Conservation (phyloP, 306 rosid species). For the Canavalia gladiata region DNA sequence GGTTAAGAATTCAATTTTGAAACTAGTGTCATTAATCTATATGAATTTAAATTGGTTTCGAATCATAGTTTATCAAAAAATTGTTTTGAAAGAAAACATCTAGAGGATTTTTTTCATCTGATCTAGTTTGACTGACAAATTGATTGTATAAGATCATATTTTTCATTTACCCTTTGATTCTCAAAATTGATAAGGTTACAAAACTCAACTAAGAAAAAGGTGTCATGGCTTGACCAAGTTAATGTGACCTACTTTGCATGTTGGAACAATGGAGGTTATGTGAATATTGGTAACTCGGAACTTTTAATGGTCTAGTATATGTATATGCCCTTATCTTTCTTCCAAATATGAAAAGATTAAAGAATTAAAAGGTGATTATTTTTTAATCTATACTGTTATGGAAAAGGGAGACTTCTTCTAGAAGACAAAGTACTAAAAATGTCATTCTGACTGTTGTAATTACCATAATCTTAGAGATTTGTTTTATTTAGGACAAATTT, state of each 20-base stretch:
- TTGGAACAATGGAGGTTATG: not conserved
- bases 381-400: not conserved
- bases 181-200: not conserved
- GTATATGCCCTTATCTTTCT: slow-evolving; percentile 1
- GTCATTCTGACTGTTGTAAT: too few species aligned
- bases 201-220: not conserved
- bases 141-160: not conserved
- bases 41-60: not conserved
- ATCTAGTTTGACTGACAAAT: slow-evolving; percentile 9
- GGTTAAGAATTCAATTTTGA: not conserved
- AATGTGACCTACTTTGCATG: slow-evolving; percentile 2
- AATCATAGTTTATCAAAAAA: not conserved
- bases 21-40: not conserved
- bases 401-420: too few species aligned
- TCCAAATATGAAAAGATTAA: not conserved
- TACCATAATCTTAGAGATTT: too few species aligned
- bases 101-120: slow-evolving; percentile 3
- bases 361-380: not conserved
- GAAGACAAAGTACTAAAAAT: too few species aligned
- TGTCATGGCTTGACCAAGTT: not conserved
- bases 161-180: slow-evolving; percentile 12
- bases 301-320: not conserved
- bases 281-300: not conserved
- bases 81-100: not conserved
- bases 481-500: too few species aligned